phyloP scores from a whole-genome alignment of 768 basidiomycete genomes.

The Pleurotus pulmonarius region DNA sequence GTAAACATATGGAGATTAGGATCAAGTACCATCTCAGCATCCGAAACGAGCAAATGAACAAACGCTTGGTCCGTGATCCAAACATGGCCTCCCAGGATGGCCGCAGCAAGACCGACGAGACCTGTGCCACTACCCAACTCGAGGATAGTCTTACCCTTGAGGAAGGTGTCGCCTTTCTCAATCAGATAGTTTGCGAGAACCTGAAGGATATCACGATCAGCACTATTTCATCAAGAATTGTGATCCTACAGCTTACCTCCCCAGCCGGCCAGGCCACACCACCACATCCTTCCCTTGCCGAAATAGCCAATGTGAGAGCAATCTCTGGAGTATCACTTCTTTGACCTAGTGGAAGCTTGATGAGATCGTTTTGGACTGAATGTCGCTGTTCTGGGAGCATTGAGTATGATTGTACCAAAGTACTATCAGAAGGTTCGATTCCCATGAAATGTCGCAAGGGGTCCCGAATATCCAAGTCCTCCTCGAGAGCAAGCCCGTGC shows the following conservation, averaged over 20 bases:
- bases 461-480: slow-evolving; percentile 50
- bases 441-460: slow-evolving; percentile 60
- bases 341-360: slow-evolving; percentile 38
- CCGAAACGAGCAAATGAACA: slow-evolving; percentile 30
- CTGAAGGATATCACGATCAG: slow-evolving; percentile 33
- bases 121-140: slow-evolving; percentile 94
- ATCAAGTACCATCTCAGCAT: slow-evolving; percentile 8
- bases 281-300: slow-evolving; percentile 86
- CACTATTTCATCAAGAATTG: slow-evolving; percentile 8
- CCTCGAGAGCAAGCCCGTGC: slow-evolving; percentile 44
- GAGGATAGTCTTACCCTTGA: slow-evolving; percentile 57
- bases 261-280: slow-evolving; percentile 93
- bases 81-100: slow-evolving; percentile 59
- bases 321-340: slow-evolving; percentile 23
- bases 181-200: slow-evolving; percentile 76
- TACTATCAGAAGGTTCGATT: slow-evolving; percentile 26
- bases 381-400: slow-evolving; percentile 53
- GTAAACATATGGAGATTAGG: slow-evolving; percentile 10
- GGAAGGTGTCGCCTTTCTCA: slow-evolving; percentile 42
- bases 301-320: slow-evolving; percentile 54
- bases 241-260: slow-evolving; percentile 45
- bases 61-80: slow-evolving; percentile 91
- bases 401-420: slow-evolving; percentile 19
- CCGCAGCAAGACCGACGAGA: slow-evolving; percentile 85
- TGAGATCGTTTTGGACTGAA: slow-evolving; percentile 43